phyloP scores from a whole-genome alignment of 164 flowering plant species.

The Nelumbo lutea region DNA sequence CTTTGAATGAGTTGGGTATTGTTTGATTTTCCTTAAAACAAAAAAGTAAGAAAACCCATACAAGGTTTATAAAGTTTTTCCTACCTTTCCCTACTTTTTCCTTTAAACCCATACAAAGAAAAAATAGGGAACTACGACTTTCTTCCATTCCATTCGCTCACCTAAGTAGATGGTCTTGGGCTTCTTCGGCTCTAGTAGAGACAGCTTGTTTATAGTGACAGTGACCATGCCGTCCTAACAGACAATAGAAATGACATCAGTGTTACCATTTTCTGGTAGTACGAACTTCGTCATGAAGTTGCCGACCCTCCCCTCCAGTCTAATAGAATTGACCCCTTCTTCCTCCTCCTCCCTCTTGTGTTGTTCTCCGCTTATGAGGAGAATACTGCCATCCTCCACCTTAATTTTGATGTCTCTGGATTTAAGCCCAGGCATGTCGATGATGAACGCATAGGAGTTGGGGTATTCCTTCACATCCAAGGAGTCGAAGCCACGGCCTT shows the following conservation, averaged over 20 bases:
- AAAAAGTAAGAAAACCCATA: no score
- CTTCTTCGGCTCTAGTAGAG: conserved; percentile 24
- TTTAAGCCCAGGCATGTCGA: conserved; percentile 24
- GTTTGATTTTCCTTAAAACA: no score
- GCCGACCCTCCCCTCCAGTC: conserved; percentile 12
- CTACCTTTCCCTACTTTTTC: no score
- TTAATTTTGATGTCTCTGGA: conserved; percentile 22
- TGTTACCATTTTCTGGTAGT: conserved; percentile 16
- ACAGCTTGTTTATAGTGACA: conserved; percentile 20
- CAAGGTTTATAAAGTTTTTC: no score
- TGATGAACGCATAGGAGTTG: conserved; percentile 7
- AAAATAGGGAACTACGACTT: no score
- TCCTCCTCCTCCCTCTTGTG: conserved; percentile 19
- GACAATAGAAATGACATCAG: conserved; percentile 12
- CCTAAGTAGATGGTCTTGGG: conserved; percentile 22
- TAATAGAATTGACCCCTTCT: conserved; percentile 18
- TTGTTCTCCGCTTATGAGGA: conserved; percentile 14
- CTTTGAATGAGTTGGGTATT: no score
- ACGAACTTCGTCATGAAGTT: conserved; percentile 15
- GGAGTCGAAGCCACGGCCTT: conserved; percentile 26
- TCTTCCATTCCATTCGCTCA: no score
- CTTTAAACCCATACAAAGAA: no score
- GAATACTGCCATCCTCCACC: conserved; percentile 26
- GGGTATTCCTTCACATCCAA: conserved; percentile 21
- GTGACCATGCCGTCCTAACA: conserved; percentile 19